Percentiles rank a stretch among this genome's conserved stretches.
Evolutionary conservation across 2,329 filamentous ascomycete genomes (phyloP).

Genomic region (Laburnicola sp.): DNA sequence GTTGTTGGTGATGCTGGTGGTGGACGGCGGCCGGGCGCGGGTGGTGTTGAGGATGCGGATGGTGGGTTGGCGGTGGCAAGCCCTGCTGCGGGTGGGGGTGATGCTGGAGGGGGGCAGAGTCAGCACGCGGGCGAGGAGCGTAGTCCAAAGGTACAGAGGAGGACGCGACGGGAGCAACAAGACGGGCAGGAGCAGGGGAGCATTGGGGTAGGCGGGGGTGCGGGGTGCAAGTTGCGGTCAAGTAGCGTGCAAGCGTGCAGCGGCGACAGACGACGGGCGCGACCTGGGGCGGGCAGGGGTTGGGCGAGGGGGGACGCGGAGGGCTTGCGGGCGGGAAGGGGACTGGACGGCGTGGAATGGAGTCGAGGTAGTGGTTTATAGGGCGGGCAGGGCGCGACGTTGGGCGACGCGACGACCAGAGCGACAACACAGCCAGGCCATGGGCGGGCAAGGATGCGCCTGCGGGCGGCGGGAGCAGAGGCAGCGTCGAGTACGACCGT

Average conservation of each 20-base stretch:
- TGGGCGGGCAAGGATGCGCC: constrained; percentile 38
- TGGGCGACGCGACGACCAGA: constrained; percentile 32
- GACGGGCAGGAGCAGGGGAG: constrained; percentile 17
- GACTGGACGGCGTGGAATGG: constrained; percentile 38
- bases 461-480: constrained; percentile 35
- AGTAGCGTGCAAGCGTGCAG: constrained; percentile 21
- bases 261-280: constrained; percentile 41
- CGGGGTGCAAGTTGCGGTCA: constrained; percentile 25
- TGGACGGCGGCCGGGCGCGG: constrained; percentile 21
- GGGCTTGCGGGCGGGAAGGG: too few relatives aligned
- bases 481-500: constrained; percentile 30
- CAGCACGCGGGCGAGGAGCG: constrained; percentile 28
- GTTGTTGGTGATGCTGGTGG: constrained; percentile 47
- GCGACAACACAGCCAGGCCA: constrained; percentile 41
- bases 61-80: constrained; percentile 65
- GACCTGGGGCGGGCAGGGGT: constrained; percentile 43
- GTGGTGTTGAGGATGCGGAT: constrained; percentile 46
- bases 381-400: constrained; percentile 14
- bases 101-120: constrained; percentile 60
- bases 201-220: constrained; percentile 8
- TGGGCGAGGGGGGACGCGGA: constrained; percentile 35
- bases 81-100: constrained; percentile 76
- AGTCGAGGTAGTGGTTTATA: constrained; percentile 42
- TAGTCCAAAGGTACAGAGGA: constrained; percentile 9
- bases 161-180: constrained; percentile 15